Percentiles rank a stretch among this genome's conserved stretches.
Evolutionary conservation across 2,329 filamentous ascomycete genomes (phyloP).

Genomic region (Aspergillus proliferans): DNA sequence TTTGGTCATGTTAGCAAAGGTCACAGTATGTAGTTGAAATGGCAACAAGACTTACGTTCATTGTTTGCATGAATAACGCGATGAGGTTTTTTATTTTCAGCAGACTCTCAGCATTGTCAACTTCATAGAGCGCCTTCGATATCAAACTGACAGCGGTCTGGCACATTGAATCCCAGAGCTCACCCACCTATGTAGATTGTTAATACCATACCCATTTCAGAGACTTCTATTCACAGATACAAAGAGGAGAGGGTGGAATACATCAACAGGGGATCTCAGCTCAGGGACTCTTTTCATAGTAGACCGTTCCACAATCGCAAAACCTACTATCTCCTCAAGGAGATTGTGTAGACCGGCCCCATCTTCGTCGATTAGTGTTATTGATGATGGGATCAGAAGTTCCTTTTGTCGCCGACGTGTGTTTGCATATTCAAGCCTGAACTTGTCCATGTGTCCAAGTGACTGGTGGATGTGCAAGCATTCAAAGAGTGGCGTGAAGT

Average conservation of each 20-base stretch:
- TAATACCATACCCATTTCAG: constrained; percentile 7
- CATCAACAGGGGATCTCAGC: constrained; percentile 74
- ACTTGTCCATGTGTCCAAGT: constrained; percentile 84
- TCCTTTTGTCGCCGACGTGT: constrained; percentile 90
- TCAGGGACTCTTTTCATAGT: constrained; percentile 84
- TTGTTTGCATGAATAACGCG: constrained; percentile 92
- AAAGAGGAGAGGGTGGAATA: constrained; percentile 31
- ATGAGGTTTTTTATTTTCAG: constrained; percentile 94
- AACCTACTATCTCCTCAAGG: constrained; percentile 88
- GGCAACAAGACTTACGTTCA: constrained; percentile 61
- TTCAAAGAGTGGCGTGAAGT: constrained; percentile 91
- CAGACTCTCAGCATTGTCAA: constrained; percentile 83
- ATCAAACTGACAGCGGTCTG: constrained; percentile 78
- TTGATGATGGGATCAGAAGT: constrained; percentile 67
- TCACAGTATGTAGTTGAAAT: neutral
- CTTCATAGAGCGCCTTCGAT: constrained; percentile 65
- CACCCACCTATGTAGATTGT: constrained; percentile 63
- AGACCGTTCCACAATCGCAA: constrained; percentile 91
- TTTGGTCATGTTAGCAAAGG: constrained; percentile 5
- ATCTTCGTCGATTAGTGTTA: constrained; percentile 76
- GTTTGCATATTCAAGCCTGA: constrained; percentile 83
- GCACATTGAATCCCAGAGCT: constrained; percentile 98
- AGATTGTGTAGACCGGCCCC: constrained; percentile 81
- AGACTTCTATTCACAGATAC: neutral
- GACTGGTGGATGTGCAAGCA: constrained; percentile 95